Conservation (phyloP, 2,329 filamentous ascomycete species). For the Aspergillus niger region DNA sequence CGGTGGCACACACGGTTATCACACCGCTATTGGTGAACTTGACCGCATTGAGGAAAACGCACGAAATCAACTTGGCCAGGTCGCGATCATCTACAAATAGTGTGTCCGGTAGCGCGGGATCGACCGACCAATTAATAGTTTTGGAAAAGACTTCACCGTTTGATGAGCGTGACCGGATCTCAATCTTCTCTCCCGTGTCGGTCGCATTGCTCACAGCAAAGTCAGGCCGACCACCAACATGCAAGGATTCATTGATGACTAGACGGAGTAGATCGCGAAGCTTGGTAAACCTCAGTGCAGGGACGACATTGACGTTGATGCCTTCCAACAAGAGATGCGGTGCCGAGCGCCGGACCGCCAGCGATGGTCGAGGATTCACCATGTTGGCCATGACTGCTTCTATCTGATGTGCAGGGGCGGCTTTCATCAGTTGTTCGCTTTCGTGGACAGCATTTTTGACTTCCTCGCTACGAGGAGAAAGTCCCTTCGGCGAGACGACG, state of each 20-base stretch:
- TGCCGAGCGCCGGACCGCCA: conserved; percentile 40
- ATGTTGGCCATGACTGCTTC: conserved; percentile 44
- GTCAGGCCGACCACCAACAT: conserved; percentile 51
- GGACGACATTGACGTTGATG: conserved; percentile 37
- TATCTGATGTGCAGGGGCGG: conserved; percentile 37
- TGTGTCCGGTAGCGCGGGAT: conserved; percentile 48
- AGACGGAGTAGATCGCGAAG: conserved; percentile 49
- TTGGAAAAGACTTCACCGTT: conserved; percentile 49
- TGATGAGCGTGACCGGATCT: conserved; percentile 47
- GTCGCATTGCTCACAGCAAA: conserved; percentile 49
- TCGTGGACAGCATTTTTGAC: conserved; percentile 47
- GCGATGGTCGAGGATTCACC: conserved; percentile 37
- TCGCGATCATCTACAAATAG: conserved; percentile 62
- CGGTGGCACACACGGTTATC: conserved; percentile 58
- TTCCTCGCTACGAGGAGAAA: conserved; percentile 43
- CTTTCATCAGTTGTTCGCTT: conserved; percentile 44
- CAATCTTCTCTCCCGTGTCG: conserved; percentile 48
- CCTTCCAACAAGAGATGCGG: conserved; percentile 40
- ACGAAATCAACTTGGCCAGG: conserved; percentile 64
- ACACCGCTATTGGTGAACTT: conserved; percentile 69
- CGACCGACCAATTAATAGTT: conserved; percentile 52
- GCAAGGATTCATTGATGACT: conserved; percentile 51
- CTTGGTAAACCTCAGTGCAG: conserved; percentile 46
- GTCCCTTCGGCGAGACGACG: conserved; percentile 34
- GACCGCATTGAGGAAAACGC: conserved; percentile 66